Conservation (phyloP, 2,329 filamentous ascomycete species). For the Claviceps purpurea region DNA sequence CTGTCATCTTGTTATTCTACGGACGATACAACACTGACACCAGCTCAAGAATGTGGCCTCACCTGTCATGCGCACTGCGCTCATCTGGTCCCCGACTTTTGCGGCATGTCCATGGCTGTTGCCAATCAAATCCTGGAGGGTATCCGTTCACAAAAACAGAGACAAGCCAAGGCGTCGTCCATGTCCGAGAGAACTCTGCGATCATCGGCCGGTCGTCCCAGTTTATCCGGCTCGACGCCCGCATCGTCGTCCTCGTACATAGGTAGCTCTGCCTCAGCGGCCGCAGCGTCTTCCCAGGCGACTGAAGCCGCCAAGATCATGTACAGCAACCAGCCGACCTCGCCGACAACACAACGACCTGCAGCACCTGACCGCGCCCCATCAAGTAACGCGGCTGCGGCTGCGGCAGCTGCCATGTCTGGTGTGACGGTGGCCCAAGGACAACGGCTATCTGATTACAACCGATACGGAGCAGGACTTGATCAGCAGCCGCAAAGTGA, state of each 20-base stretch:
- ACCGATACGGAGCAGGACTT: constrained; percentile 21
- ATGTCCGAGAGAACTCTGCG: constrained; percentile 58
- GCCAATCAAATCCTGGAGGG: constrained; percentile 88
- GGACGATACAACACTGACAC: constrained; percentile 2
- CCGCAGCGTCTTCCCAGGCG: constrained; percentile 27
- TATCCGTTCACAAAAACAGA: constrained; percentile 64
- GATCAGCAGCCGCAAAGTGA: constrained; percentile 23
- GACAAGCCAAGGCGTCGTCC: constrained; percentile 41
- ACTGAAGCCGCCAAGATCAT: constrained; percentile 51
- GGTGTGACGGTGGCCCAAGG: constrained; percentile 24
- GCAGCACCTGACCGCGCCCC: constrained; percentile 39
- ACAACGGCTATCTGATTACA: constrained; percentile 21
- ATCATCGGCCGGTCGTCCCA: constrained; percentile 31
- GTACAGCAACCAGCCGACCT: constrained; percentile 41
- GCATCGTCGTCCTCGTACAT: constrained; percentile 22
- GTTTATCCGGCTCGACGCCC: constrained; percentile 24
- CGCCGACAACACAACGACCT: constrained; percentile 36
- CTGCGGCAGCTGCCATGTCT: constrained; percentile 46
- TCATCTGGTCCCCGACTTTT: constrained; percentile 95
- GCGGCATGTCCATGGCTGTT: constrained; percentile 96
- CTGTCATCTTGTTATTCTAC: not conserved
- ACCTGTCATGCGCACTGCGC: constrained; percentile 86
- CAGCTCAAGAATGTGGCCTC: constrained; percentile 64
- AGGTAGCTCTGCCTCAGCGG: constrained; percentile 11
- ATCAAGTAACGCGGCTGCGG: constrained; percentile 41